Evolutionary conservation across 768 basidiomycete genomes (phyloP).

Genomic region (Rhizopogon roseolus): DNA sequence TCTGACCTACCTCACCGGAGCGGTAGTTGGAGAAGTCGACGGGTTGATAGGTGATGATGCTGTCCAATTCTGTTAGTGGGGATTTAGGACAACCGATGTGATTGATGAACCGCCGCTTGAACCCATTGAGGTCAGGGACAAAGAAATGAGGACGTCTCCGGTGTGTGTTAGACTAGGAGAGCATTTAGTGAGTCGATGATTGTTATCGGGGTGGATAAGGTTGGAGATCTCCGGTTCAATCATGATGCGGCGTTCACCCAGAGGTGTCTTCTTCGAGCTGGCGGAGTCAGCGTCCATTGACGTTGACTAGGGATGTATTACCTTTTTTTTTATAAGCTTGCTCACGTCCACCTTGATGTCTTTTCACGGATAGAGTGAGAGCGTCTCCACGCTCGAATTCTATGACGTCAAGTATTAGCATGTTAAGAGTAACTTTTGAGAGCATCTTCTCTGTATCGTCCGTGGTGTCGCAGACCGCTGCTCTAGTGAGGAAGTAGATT

Average conservation of each 20-base stretch:
- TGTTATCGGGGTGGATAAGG: not conserved
- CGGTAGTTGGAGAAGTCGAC: conserved; percentile 8
- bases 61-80: conserved; percentile 20
- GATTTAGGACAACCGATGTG: conserved; percentile 12
- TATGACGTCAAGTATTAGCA: not conserved
- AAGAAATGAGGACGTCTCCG: not conserved
- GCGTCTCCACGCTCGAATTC: not conserved
- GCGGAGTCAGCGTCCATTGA: no score
- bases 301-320: not conserved
- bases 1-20: not conserved
- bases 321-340: not conserved
- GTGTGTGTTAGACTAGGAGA: not conserved
- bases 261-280: not conserved
- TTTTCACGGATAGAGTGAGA: no score
- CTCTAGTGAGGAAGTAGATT: not conserved
- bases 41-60: conserved; percentile 10
- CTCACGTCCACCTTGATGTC: no score
- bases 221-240: not conserved
- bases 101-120: not conserved
- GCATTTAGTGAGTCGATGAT: no score
- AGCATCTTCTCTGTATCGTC: not conserved
- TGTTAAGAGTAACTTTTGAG: not conserved
- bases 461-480: no score
- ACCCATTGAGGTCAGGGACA: not conserved
- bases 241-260: not conserved